Conservation (phyloP, 169 alveolate species). For the Eimeria sp. region DNA sequence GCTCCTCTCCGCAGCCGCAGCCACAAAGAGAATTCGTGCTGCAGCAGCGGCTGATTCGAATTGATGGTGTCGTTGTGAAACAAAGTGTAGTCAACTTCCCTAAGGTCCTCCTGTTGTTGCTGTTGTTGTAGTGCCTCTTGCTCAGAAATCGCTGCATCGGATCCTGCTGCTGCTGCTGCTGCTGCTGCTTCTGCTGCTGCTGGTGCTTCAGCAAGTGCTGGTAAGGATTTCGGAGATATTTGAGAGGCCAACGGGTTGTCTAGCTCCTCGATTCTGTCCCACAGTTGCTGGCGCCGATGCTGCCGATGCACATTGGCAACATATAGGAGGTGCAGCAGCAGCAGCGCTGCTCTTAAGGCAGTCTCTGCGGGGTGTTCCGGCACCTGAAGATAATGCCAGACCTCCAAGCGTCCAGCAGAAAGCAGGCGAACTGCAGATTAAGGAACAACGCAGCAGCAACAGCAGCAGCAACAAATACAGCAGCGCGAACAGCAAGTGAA, state of each 20-base stretch:
- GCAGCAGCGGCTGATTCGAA: conserved; percentile 26
- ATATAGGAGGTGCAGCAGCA: conserved; percentile 49
- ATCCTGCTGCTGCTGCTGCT: not conserved
- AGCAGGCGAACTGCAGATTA: conserved; percentile 45
- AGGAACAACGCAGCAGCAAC: not conserved
- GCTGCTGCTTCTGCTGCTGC: not conserved
- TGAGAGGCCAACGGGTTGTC: no score
- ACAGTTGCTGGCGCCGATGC: conserved; percentile 21
- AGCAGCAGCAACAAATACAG: not conserved
- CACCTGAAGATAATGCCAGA: conserved; percentile 6
- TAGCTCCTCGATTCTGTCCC: not conserved
- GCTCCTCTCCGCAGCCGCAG: conserved; percentile 38
- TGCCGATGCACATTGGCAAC: conserved; percentile 44
- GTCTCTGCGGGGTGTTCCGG: conserved; percentile 53
- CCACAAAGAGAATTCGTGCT: conserved; percentile 75
- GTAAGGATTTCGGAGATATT: not conserved
- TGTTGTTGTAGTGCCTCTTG: not conserved
- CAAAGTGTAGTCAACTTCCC: not conserved
- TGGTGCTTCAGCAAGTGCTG: not conserved
- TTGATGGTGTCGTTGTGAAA: conserved; percentile 80
- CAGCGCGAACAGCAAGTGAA: not conserved
- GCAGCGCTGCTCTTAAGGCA: conserved; percentile 47
- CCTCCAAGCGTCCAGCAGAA: conserved; percentile 28
- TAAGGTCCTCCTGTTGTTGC: not conserved
- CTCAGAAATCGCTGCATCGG: not conserved